Base-by-base conservation (phyloP, 192 early-diverging fungal genomes). In the Linnemannia zychae region DNA sequence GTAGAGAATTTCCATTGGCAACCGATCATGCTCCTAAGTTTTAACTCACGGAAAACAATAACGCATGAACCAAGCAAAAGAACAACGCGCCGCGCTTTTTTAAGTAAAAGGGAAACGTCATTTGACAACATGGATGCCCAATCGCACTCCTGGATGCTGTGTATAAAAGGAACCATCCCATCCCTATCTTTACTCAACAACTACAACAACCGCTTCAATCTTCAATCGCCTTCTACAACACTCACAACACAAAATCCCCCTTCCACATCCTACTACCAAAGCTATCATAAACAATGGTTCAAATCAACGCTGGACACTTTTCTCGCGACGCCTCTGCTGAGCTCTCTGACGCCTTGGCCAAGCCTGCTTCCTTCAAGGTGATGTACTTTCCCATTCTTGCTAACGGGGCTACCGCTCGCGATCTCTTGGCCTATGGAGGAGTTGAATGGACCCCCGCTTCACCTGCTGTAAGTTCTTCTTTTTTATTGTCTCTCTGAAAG, bases 251-350 rank as follows among this genome's bases (percentile, higher is more conserved):
- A 15, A 47, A 70, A 17, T 44, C 11, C 36, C 4, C 36, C 4
- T 17, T 5, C n/a, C 3, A 49, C 18, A 18, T 28, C 46, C 9
- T 24, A 17, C 15, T 46, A 28, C 28, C 22, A 49, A 60, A 24
- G 28, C 57, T n/a, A 53, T 15, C n/a, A n/a, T n/a, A n/a, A 60
- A 7, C 57, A 9, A 79, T 79, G 77, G 38, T 28, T 15, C 76
- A 60, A 12, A 40, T 47, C n/a, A 48, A 79, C 22, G 78, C 78
- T 38, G 24, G 17, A 17, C 78, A 79, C 49, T 79, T 68, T 53
- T 11, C 7, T n/a, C 78, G 78, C 48, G 65, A 67, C 7, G 24
- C 38, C 53, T 48, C 78, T 0, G 44, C 12, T 11, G 53, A 72
- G n/a, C 44, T 75, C 38, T 28, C 79, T 0, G 31, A 48, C 1